These are phyloP conservation scores for Gossypium schwendimanii DNA, from an alignment of 441 rosid species.

Conservation along the genomic window DNA sequence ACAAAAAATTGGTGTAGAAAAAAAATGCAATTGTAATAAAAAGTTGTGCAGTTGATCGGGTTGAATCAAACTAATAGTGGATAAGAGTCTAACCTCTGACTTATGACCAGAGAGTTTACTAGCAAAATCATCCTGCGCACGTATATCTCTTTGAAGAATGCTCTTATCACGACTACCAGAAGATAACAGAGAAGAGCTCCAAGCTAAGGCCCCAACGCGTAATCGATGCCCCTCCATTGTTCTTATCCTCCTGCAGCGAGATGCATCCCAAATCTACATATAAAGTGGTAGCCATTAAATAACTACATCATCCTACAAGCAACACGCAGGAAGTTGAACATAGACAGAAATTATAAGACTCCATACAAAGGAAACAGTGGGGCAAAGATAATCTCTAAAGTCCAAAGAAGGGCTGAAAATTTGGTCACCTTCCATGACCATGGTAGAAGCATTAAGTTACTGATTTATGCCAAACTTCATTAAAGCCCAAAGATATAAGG, in stretches of 20 bases:
- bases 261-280: constrained; percentile 83
- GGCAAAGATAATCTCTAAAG: neutral
- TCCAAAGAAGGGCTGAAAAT: neutral
- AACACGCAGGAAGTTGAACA: constrained; percentile 4
- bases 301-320: neutral
- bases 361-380: neutral
- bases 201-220: constrained; percentile 86
- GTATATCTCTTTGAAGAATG: constrained; percentile 80
- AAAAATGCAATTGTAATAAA: neutral
- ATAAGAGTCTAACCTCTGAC: constrained; percentile 52
- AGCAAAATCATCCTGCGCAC: constrained; percentile 68
- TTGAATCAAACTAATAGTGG: constrained; percentile 7
- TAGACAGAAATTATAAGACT: neutral
- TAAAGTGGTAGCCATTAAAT: constrained; percentile 3
- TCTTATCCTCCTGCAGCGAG: constrained; percentile 69
- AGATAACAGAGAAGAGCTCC: constrained; percentile 76
- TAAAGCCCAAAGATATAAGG: neutral
- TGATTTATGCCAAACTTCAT: neutral
- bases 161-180: constrained; percentile 94
- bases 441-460: neutral
- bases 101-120: constrained; percentile 86
- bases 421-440: neutral
- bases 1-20: neutral
- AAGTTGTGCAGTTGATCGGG: constrained; percentile 1
- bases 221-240: constrained; percentile 91